Percentiles rank a stretch among this genome's conserved stretches.
Conservation (phyloP, 257 asterid genomes). For the Handroanthus guayacan region DNA sequence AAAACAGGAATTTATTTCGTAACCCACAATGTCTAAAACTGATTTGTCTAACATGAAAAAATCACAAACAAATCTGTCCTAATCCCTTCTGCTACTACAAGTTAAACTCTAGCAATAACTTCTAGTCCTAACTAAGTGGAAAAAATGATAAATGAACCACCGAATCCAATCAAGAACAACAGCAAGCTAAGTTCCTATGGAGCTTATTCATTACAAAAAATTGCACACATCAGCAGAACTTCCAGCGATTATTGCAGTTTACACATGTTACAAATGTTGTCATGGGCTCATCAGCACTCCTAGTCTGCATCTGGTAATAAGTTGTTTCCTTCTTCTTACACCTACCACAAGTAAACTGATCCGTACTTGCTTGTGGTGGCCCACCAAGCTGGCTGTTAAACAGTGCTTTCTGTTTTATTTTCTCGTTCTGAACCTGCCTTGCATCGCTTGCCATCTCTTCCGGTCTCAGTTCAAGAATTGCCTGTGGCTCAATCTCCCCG, state of each 20-base stretch:
- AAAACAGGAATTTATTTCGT: background rate
- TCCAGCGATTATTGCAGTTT: conserved; percentile 60
- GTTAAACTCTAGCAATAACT: background rate
- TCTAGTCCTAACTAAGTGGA: background rate
- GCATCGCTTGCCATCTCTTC: conserved; percentile 65
- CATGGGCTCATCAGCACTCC: conserved; percentile 73
- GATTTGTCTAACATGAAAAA: background rate
- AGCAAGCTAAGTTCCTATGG: background rate
- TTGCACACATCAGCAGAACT: conserved; percentile 43
- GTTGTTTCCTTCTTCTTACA: conserved; percentile 56
- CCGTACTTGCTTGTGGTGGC: conserved; percentile 49
- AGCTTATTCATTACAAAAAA: background rate
- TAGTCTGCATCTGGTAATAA: conserved; percentile 62
- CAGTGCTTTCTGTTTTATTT: conserved; percentile 56
- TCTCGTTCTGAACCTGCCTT: conserved; percentile 50
- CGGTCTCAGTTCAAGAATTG: conserved; percentile 45
- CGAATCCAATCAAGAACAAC: background rate
- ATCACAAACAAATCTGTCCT: background rate
- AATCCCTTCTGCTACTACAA: background rate
- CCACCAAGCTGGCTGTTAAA: conserved; percentile 54
- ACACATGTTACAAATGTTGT: conserved; percentile 63
- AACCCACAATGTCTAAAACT: background rate
- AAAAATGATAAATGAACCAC: background rate
- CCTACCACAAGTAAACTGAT: conserved; percentile 51
- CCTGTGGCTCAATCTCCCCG: conserved; percentile 44